These are phyloP conservation scores for Aspergillus bridgeri DNA, from an alignment of 495 filamentous ascomycete genomes.

Conservation along the genomic window DNA sequence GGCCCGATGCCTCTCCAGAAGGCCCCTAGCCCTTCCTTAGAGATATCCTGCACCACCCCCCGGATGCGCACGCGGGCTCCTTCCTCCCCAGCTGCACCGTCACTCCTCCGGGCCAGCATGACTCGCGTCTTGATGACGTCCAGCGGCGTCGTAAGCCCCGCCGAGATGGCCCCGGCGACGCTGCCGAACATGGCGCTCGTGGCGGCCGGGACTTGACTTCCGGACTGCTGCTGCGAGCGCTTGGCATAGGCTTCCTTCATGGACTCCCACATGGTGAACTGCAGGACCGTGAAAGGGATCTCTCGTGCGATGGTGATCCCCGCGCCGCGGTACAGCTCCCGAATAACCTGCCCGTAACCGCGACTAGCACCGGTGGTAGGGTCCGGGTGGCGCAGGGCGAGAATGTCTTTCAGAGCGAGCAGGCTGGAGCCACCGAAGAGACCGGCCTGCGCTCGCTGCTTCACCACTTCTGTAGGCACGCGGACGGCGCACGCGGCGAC, in stretches of 20 bases:
- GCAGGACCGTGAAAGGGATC: constrained; percentile 94
- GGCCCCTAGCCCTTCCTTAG: constrained; percentile 67
- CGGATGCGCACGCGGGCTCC: constrained; percentile 50
- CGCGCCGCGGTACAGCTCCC: constrained; percentile 87
- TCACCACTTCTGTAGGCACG: constrained; percentile 94
- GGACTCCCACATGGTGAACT: constrained; percentile 95
- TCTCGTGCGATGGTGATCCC: constrained; percentile 89
- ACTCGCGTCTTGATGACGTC: constrained; percentile 96
- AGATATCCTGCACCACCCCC: constrained; percentile 61
- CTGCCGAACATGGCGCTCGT: constrained; percentile 88
- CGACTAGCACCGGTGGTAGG: constrained; percentile 32
- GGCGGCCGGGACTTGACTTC: constrained; percentile 53
- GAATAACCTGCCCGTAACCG: constrained; percentile 58
- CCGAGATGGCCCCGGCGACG: constrained; percentile 78
- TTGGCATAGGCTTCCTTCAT: constrained; percentile 63
- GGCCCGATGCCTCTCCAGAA: constrained; percentile 90
- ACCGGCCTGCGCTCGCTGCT: constrained; percentile 89
- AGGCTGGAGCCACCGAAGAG: constrained; percentile 56
- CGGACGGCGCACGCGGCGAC: constrained; percentile 88
- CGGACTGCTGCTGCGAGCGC: constrained; percentile 24
- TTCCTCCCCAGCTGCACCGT: constrained; percentile 21
- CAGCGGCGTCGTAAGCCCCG: constrained; percentile 84
- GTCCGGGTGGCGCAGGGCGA: constrained; percentile 46
- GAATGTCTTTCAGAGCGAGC: constrained; percentile 63
- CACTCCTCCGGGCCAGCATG: constrained; percentile 68